Base-by-base conservation (phyloP, 768 basidiomycete species). In the Boletales sp. region DNA sequence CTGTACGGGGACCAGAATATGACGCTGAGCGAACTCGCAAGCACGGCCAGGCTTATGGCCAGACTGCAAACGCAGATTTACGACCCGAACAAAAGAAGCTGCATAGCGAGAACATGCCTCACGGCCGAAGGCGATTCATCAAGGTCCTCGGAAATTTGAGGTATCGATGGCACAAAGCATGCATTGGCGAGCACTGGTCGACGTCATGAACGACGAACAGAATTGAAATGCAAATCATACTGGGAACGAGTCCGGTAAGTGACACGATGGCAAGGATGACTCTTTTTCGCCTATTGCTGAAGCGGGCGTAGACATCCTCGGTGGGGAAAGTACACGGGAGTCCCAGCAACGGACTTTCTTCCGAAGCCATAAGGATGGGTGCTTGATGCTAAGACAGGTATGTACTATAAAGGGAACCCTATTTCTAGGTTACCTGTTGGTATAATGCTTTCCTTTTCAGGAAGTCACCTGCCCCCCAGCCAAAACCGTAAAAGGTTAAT, bases 81-180 rank as follows among this genome's bases (percentile, higher is more conserved):
- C 2, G 7, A 11, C 5, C 5, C 4, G n/a, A n/a, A 27, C 17
- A 8, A 10, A 10, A 18, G 14, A 43, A 6, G 4, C 29, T 18
- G 11, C 8, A 7, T 9, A 13, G 11, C 10, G 15, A 41, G 10
- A 47, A 47, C 54, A 32, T 47, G 80, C 82, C 82, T 86, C 45
- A 90, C 75, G n/a, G 84, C 64, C 13, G 77, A 56, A 0, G 75
- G 76, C 0, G 85, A 78, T 0, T 84, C 72, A 27, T 77, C 41
- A 9, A 91, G 65, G 51, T 92, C 87, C 24, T 64, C 67, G 7
- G 88, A 81, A 38, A 93, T 82, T 44, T 85, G 77, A 0, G 87
- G 86, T 48, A 91, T 85, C 0, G 82, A 81, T 0, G 88, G 88
- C 3, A 88, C 74, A 62, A 90, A 89, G 0, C 80, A 80, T 0